phyloP scores from a whole-genome alignment of 805 yeast genomes.

The Ogataea paradorogensis region DNA sequence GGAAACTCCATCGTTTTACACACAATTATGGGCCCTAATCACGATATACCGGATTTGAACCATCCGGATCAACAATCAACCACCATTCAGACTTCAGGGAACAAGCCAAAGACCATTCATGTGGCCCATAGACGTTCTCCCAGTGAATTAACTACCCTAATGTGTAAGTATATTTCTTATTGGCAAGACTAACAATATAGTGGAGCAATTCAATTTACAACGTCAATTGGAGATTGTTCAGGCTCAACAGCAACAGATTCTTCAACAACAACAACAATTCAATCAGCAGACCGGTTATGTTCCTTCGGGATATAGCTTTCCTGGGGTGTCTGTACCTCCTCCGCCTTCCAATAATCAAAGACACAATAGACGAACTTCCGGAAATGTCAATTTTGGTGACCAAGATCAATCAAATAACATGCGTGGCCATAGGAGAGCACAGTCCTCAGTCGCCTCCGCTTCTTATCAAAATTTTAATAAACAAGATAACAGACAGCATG shows the following conservation, averaged over 20 bases:
- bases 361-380: constrained; percentile 33
- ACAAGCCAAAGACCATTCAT: constrained; percentile 61
- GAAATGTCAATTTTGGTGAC: constrained; percentile 20
- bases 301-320: constrained; percentile 23
- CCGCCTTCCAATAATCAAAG: constrained; percentile 28
- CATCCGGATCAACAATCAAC: constrained; percentile 22
- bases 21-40: constrained; percentile 12
- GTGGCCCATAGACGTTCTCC: constrained; percentile 98
- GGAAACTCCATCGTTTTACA: constrained; percentile 5
- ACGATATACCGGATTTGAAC: constrained; percentile 13
- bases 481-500: constrained; percentile 28
- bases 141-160: constrained; percentile 86
- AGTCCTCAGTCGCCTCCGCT: constrained; percentile 34
- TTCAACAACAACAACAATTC: constrained; percentile 63
- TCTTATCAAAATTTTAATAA: constrained; percentile 20
- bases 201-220: constrained; percentile 85
- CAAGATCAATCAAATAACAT: constrained; percentile 15
- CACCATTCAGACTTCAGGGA: constrained; percentile 33
- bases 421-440: constrained; percentile 47
- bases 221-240: constrained; percentile 90
- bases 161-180: constrained; percentile 48
- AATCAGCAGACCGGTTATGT: constrained; percentile 27
- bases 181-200: constrained; percentile 29
- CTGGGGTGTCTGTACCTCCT: constrained; percentile 21
- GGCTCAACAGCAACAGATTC: constrained; percentile 84